Conservation (phyloP, 257 asterid genomes). For the Nicotiana knightiana region DNA sequence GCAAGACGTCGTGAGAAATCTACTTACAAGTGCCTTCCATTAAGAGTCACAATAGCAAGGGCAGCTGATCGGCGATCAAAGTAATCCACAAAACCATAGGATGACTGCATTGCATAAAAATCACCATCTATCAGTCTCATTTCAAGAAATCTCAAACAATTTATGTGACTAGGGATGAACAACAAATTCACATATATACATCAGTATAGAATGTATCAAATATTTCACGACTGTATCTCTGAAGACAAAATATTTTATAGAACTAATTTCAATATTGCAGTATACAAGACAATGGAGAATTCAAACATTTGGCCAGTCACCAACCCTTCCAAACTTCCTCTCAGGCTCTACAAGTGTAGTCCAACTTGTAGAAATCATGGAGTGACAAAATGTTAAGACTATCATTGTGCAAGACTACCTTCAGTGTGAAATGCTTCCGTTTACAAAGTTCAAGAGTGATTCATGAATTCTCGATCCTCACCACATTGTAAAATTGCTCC, state of each 20-base stretch:
- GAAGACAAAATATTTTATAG: neutral
- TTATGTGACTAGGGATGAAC: neutral
- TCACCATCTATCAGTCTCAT: neutral
- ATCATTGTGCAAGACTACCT: neutral
- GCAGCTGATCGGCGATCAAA: constrained; percentile 73
- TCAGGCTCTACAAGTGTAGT: neutral
- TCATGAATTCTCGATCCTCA: neutral
- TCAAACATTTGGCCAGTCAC: neutral
- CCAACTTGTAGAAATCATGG: neutral
- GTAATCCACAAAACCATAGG: constrained; percentile 84
- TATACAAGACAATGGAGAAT: neutral
- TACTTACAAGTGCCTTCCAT: constrained; percentile 73
- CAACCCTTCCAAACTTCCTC: neutral
- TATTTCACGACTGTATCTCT: neutral
- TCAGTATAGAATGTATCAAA: neutral
- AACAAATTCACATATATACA: neutral
- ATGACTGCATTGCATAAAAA: constrained; percentile 45
- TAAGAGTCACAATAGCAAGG: constrained; percentile 56
- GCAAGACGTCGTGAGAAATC: neutral
- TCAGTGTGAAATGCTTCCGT: neutral
- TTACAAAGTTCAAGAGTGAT: neutral
- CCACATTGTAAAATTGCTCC: neutral
- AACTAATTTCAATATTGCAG: neutral
- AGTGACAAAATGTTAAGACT: neutral
- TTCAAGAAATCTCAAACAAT: neutral